Percentiles rank a stretch among this genome's conserved stretches.
Conservation (phyloP, 768 basidiomycete genomes). For the Pisolithus marmoratus region DNA sequence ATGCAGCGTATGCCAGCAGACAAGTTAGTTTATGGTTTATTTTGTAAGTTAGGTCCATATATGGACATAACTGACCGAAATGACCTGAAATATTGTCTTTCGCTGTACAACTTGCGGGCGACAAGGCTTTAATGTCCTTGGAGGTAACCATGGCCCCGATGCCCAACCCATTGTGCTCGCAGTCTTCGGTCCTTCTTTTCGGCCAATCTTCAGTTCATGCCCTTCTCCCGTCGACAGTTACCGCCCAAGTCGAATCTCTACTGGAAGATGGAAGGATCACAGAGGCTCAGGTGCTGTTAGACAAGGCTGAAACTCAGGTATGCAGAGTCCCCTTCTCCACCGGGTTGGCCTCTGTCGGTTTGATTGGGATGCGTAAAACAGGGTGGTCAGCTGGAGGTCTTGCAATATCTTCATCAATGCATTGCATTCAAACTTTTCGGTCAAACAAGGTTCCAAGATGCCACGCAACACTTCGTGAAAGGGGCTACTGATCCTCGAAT, state of each 20-base stretch:
- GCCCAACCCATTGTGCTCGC: constrained; percentile 44
- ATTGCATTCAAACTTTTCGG: constrained; percentile 75
- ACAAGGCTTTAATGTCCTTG: background rate
- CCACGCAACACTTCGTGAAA: constrained; percentile 68
- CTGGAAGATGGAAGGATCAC: constrained; percentile 59
- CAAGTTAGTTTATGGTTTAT: too few species aligned
- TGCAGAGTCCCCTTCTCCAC: constrained; percentile 7
- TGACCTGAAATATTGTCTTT: background rate
- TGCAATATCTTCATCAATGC: constrained; percentile 75
- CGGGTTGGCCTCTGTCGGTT: background rate
- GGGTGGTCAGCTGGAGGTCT: constrained; percentile 49
- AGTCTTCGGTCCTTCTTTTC: constrained; percentile 63
- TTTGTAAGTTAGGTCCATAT: too few species aligned
- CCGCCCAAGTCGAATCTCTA: constrained; percentile 66
- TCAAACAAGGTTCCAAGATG: constrained; percentile 81
- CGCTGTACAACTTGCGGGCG: too few species aligned
- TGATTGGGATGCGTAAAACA: constrained; percentile 6
- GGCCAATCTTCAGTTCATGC: constrained; percentile 56
- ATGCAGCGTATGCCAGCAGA: background rate
- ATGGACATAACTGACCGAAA: too few species aligned
- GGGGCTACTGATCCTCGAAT: constrained; percentile 83
- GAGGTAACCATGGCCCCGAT: constrained; percentile 8
- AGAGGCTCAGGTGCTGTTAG: constrained; percentile 58
- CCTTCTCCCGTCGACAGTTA: constrained; percentile 64
- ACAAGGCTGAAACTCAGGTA: constrained; percentile 39